phyloP scores from a whole-genome alignment of 495 filamentous ascomycete genomes.

The Neurospora sp. region DNA sequence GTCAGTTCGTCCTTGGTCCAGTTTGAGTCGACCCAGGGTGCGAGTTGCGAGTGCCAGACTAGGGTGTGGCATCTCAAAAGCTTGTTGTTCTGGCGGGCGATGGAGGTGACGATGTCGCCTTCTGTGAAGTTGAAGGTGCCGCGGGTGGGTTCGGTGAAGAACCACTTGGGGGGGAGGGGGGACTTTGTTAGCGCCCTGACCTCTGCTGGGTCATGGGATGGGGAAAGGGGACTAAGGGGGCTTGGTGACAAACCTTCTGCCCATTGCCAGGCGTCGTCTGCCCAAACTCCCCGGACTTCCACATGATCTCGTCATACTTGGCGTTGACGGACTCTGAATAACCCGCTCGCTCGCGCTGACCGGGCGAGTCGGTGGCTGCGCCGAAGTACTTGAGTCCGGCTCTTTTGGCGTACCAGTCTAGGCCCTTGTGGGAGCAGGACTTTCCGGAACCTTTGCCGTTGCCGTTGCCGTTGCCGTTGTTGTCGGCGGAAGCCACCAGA shows the following conservation, averaged over 20 bases:
- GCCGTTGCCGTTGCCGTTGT: neutral
- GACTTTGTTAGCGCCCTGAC: neutral
- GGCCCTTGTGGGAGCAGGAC: slow-evolving; percentile 3
- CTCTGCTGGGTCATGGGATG: neutral
- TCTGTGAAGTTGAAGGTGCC: slow-evolving; percentile 39
- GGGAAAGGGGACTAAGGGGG: neutral
- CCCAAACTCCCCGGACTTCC: slow-evolving; percentile 35
- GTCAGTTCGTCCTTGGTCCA: slow-evolving; percentile 43
- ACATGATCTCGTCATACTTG: slow-evolving; percentile 27
- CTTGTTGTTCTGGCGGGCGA: slow-evolving; percentile 36
- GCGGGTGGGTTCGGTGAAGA: slow-evolving; percentile 33
- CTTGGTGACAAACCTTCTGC: slow-evolving; percentile 22
- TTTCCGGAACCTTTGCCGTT: neutral
- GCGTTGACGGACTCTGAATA: slow-evolving; percentile 11
- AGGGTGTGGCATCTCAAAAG: slow-evolving; percentile 46
- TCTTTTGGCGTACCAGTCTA: slow-evolving; percentile 25
- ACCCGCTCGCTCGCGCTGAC: slow-evolving; percentile 25
- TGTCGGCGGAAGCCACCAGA: slow-evolving; percentile 2
- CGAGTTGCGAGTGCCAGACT: slow-evolving; percentile 49
- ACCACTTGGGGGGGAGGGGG: slow-evolving; percentile 21
- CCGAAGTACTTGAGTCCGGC: slow-evolving; percentile 40
- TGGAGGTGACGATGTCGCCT: slow-evolving; percentile 35
- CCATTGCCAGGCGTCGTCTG: slow-evolving; percentile 43
- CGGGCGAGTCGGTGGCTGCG: slow-evolving; percentile 36
- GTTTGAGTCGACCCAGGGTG: slow-evolving; percentile 36